Percentiles rank a stretch among this genome's conserved stretches.
Conservation (phyloP, 805 yeast species). For the Metschnikowia cerradonensis region DNA sequence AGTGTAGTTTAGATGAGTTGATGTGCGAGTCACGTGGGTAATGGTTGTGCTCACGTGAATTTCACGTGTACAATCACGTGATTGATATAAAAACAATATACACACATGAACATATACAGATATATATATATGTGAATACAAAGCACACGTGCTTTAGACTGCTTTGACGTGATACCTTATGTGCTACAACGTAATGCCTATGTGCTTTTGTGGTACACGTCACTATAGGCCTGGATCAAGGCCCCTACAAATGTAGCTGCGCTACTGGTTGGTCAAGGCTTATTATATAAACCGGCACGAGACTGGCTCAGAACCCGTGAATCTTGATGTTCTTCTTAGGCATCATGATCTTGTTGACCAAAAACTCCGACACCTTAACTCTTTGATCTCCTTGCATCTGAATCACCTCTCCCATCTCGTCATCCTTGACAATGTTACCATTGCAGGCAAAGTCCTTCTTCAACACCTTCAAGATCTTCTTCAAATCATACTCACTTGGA, state of each 20-base stretch:
- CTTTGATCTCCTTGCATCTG: constrained; percentile 99
- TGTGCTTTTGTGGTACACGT: too few relatives aligned
- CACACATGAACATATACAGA: too few relatives aligned
- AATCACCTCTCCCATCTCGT: constrained; percentile 92
- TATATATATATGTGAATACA: too few relatives aligned
- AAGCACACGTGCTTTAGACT: too few relatives aligned
- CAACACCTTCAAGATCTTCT: constrained; percentile 86
- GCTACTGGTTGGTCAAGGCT: constrained; percentile 1
- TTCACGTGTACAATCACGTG: background rate
- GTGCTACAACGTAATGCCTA: too few relatives aligned
- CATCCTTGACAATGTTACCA: constrained; percentile 96
- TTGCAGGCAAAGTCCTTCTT: constrained; percentile 99
- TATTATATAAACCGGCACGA: background rate
- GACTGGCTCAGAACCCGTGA: constrained; percentile 77
- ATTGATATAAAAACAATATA: too few relatives aligned
- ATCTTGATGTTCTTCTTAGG: constrained; percentile 96
- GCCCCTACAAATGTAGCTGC: background rate
- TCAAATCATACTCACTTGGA: constrained; percentile 90
- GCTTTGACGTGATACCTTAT: too few relatives aligned
- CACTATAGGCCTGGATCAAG: too few relatives aligned
- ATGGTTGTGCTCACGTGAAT: background rate
- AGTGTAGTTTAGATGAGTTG: background rate
- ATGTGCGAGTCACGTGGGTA: background rate
- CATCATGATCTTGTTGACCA: constrained; percentile 78
- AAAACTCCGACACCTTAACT: constrained; percentile 89